These are phyloP conservation scores for Nakazawaea peltata DNA, from an alignment of 805 yeast genomes.

Conservation along the genomic window DNA sequence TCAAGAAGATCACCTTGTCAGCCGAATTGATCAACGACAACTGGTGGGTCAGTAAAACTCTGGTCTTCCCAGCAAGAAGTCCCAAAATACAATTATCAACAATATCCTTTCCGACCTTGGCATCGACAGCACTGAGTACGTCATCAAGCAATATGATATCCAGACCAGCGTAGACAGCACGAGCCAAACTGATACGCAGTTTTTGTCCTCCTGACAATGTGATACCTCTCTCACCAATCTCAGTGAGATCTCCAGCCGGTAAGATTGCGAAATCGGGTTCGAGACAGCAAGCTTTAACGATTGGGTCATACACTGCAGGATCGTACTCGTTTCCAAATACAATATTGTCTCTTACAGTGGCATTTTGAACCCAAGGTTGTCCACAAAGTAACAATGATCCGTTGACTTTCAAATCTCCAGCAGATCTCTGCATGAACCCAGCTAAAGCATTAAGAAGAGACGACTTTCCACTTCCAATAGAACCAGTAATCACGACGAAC, in stretches of 20 bases:
- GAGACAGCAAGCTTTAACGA: constrained; percentile 52
- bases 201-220: constrained; percentile 75
- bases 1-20: constrained; percentile 21
- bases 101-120: constrained; percentile 65
- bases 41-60: constrained; percentile 33
- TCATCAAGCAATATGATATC: constrained; percentile 63
- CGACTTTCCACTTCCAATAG: constrained; percentile 29
- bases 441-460: constrained; percentile 29
- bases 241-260: constrained; percentile 60
- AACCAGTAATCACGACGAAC: constrained; percentile 28
- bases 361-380: constrained; percentile 69
- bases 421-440: constrained; percentile 27
- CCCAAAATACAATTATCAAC: constrained; percentile 33
- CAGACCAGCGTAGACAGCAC: constrained; percentile 59
- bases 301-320: constrained; percentile 35
- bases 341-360: constrained; percentile 60
- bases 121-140: constrained; percentile 68
- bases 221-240: constrained; percentile 71
- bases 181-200: constrained; percentile 62
- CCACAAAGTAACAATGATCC: constrained; percentile 15
- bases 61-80: constrained; percentile 25
- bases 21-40: constrained; percentile 29
- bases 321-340: constrained; percentile 51
- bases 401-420: constrained; percentile 23
- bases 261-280: constrained; percentile 48